Percentiles rank a stretch among this genome's conserved stretches.
Evolutionary conservation across 164 flowering plant genomes (phyloP).

Genomic region (Annona cherimola): DNA sequence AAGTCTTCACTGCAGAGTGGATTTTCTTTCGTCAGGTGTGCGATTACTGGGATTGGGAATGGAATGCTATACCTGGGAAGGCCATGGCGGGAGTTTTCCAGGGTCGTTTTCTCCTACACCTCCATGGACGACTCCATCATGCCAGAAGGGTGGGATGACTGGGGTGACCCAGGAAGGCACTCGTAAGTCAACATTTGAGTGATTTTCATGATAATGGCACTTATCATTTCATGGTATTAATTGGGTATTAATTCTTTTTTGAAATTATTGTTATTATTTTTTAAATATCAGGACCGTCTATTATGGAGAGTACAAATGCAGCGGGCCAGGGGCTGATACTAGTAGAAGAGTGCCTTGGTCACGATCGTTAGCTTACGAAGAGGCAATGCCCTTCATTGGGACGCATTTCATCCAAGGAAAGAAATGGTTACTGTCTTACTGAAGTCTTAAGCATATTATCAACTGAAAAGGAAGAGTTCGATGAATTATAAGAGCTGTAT

Average conservation of each 20-base stretch:
- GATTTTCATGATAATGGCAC: no score
- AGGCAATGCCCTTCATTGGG: conserved; percentile 53
- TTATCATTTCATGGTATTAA: no score
- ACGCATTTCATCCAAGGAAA: conserved; percentile 48
- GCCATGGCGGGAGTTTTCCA: conserved; percentile 75
- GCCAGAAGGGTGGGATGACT: conserved; percentile 74
- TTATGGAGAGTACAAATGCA: conserved; percentile 78
- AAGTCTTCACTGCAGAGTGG: conserved; percentile 43
- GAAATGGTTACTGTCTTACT: conserved; percentile 37
- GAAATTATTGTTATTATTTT: no score
- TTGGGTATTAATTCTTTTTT: no score
- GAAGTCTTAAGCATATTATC: no score
- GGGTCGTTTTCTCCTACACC: conserved; percentile 68
- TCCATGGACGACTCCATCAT: conserved; percentile 53
- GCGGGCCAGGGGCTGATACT: conserved; percentile 60
- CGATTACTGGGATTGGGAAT: conserved; percentile 56
- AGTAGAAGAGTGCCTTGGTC: conserved; percentile 68
- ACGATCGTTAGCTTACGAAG: conserved; percentile 41
- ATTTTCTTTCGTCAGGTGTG: conserved; percentile 57
- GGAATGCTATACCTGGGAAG: conserved; percentile 65
- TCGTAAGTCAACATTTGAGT: not conserved
- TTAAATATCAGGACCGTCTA: conserved; percentile 37
- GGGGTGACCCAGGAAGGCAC: conserved; percentile 28
- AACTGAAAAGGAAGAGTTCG: no score
- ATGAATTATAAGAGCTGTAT: no score